phyloP scores from a whole-genome alignment of 805 yeast species.

The Starmerella sirachaensis region DNA sequence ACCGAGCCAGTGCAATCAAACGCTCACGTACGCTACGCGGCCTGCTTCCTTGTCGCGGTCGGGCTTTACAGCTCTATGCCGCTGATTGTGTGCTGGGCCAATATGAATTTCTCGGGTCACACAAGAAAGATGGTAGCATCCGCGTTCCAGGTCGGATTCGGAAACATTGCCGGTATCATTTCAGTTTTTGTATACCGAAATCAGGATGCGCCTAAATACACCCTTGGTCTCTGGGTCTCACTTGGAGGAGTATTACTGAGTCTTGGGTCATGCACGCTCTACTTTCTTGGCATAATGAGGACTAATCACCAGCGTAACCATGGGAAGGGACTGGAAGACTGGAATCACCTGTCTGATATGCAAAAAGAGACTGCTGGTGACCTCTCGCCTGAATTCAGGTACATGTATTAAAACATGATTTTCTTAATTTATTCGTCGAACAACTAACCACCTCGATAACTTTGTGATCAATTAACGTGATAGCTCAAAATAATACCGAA shows the following conservation, averaged over 20 bases:
- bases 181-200: slow-evolving; percentile 46
- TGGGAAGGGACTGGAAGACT: slow-evolving; percentile 22
- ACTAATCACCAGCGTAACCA: slow-evolving; percentile 25
- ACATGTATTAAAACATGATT: slow-evolving; percentile 21
- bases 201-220: slow-evolving; percentile 46
- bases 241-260: slow-evolving; percentile 39
- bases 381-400: slow-evolving; percentile 25
- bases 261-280: slow-evolving; percentile 29
- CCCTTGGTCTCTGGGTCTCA: slow-evolving; percentile 41
- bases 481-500: too few relatives aligned
- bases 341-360: slow-evolving; percentile 19
- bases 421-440: not conserved
- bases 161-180: slow-evolving; percentile 61
- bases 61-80: slow-evolving; percentile 62
- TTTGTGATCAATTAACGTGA: too few relatives aligned
- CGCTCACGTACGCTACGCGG: slow-evolving; percentile 43
- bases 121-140: slow-evolving; percentile 46
- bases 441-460: not conserved
- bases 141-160: slow-evolving; percentile 56
- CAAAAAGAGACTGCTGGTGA: slow-evolving; percentile 25
- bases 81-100: slow-evolving; percentile 53
- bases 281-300: slow-evolving; percentile 26
- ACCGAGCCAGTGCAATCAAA: slow-evolving; percentile 28
- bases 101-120: slow-evolving; percentile 52
- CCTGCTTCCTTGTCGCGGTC: slow-evolving; percentile 46